Evolutionary conservation across 495 filamentous ascomycete genomes (phyloP).

Genomic region (Aspergillus ellipticus): DNA sequence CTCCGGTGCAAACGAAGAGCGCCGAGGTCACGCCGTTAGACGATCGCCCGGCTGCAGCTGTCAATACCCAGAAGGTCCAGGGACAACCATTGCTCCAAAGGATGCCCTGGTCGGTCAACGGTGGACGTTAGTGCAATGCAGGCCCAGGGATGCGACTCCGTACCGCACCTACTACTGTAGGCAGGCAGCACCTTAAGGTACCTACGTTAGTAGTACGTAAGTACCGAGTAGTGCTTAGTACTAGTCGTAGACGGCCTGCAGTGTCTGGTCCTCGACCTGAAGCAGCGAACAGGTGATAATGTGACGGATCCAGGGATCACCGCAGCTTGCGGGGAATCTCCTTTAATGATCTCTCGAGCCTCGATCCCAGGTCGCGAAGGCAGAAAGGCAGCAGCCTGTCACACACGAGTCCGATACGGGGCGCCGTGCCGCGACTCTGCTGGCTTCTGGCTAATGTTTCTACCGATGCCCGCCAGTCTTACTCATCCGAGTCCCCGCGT

Average conservation of each 20-base stretch:
- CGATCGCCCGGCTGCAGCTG: slow-evolving; percentile 15
- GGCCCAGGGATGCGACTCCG: not conserved
- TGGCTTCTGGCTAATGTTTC: too few species aligned
- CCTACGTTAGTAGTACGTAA: too few species aligned
- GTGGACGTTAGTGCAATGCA: not conserved
- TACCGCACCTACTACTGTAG: too few species aligned
- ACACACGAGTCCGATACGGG: too few species aligned
- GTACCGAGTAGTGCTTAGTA: too few species aligned
- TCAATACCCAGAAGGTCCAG: not conserved
- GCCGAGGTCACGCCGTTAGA: slow-evolving; percentile 1
- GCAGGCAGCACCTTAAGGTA: too few species aligned
- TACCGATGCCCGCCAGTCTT: too few species aligned
- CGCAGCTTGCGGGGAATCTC: slow-evolving; percentile 1
- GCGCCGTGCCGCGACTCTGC: too few species aligned
- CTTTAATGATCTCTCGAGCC: not conserved
- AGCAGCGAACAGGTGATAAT: slow-evolving; percentile 16
- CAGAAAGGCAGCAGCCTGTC: not conserved
- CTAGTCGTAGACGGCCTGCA: too few species aligned
- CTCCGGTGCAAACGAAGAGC: not conserved
- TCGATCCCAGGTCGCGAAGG: not conserved
- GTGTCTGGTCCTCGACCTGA: slow-evolving; percentile 12
- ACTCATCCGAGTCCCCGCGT: not conserved
- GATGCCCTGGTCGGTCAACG: not conserved
- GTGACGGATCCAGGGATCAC: slow-evolving; percentile 14
- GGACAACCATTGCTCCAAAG: not conserved